phyloP scores from a whole-genome alignment of 2,329 filamentous ascomycete species.

The Calonectria henricotiae region DNA sequence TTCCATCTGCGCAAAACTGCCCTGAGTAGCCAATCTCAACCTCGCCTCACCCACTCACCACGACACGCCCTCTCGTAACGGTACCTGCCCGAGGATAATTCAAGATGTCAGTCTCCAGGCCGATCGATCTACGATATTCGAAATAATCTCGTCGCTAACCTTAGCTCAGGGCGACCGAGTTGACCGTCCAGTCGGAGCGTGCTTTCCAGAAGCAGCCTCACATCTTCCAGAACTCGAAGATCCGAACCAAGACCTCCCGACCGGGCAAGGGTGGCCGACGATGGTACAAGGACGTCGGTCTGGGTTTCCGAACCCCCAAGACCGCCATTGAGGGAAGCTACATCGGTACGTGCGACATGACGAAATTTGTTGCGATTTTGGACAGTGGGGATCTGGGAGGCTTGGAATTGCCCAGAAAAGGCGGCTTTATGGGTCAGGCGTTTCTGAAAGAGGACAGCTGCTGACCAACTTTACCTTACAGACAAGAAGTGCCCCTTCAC shows the following conservation, averaged over 20 bases:
- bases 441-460: slow-evolving; percentile 30
- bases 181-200: slow-evolving; percentile 99
- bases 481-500: slow-evolving; percentile 99
- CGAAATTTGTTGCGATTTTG: slow-evolving; percentile 36
- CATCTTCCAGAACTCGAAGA: slow-evolving; percentile 99
- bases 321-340: slow-evolving; percentile 98
- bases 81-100: slow-evolving; percentile 61
- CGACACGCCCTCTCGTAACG: slow-evolving; percentile 61
- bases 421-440: not conserved
- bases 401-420: not conserved
- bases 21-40: slow-evolving; percentile 53
- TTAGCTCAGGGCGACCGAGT: slow-evolving; percentile 91
- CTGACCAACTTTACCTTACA: slow-evolving; percentile 62
- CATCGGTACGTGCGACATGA: slow-evolving; percentile 84
- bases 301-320: slow-evolving; percentile 99
- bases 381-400: slow-evolving; percentile 2
- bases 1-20: slow-evolving; percentile 59
- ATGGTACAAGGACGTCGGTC: slow-evolving; percentile 99
- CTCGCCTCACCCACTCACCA: slow-evolving; percentile 58
- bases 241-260: slow-evolving; percentile 86
- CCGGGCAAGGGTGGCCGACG: slow-evolving; percentile 93
- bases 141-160: slow-evolving; percentile 54
- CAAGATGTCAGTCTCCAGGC: slow-evolving; percentile 61
- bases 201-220: slow-evolving; percentile 99
- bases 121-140: slow-evolving; percentile 38